phyloP scores from a whole-genome alignment of 257 asterid species.

The Dorcoceras hygrometricum region DNA sequence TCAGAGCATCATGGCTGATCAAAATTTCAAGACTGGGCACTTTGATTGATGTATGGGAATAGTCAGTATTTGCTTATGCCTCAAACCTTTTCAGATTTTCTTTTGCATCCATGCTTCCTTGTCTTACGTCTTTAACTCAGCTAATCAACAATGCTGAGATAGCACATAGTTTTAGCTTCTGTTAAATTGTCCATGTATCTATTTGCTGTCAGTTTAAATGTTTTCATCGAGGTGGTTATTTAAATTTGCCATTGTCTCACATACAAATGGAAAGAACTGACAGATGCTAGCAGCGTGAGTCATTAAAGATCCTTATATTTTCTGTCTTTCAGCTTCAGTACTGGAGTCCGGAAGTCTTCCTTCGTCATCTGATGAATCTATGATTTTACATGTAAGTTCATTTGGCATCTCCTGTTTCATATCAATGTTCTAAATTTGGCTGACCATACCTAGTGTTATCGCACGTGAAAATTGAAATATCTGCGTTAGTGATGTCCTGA shows the following conservation, averaged over 20 bases:
- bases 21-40: not conserved
- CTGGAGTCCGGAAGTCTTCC: slow-evolving; percentile 46
- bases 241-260: not conserved
- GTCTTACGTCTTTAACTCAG: not conserved
- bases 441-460: not conserved
- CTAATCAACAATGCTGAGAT: not conserved
- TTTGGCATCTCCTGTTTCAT: not conserved
- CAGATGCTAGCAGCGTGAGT: slow-evolving; percentile 12
- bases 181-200: not conserved
- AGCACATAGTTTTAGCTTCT: not conserved
- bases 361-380: slow-evolving; percentile 44
- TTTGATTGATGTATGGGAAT: not conserved
- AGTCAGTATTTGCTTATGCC: not conserved
- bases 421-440: not conserved
- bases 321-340: slow-evolving; percentile 44
- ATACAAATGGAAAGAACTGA: slow-evolving; percentile 2
- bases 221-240: not conserved
- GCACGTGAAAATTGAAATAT: not conserved
- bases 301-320: slow-evolving; percentile 13
- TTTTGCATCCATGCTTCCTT: not conserved
- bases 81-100: not conserved
- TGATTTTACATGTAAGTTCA: slow-evolving; percentile 51
- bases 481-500: not conserved
- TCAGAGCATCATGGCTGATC: too few species aligned
- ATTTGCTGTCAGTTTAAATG: not conserved